Base-by-base conservation (phyloP, 768 basidiomycete species). In the Galerina sulciceps region DNA sequence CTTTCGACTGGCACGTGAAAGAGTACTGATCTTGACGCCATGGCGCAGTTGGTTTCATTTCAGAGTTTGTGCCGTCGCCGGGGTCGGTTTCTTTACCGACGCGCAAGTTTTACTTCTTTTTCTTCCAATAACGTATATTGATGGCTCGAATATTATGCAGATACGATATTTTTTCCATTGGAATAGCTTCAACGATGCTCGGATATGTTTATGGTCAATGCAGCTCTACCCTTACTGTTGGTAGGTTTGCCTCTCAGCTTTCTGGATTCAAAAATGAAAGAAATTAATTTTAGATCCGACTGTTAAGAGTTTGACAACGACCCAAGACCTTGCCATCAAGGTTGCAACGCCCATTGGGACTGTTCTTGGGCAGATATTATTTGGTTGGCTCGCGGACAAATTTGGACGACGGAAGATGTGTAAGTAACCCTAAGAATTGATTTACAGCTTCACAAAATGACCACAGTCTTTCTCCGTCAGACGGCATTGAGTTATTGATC, bases 41-140 rank as follows among this genome's bases (percentile, higher is more conserved):
- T n/a, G 61, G 34, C 52, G 58, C 55, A 90, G 90, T 4, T 90
- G 87, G 86, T 94, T 94, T 77, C 94, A 95, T 67, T 85, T 87
- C 55, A 94, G 92, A 72, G 81, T 88, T 60, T 85, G 84, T 65
- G 61, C 84, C 54, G 83, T 84, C 37, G 77, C 91, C 2, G 92
- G 94, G 64, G 89, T 89, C 13, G 94, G 94, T 20, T 95, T 96
- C 82, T 95, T 94, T 79, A 94, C 94, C 46, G 93, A 91, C 75
- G 86, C 88, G 84, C 86, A 64, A 65, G 83, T 73, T 20, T 53
- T 45, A n/a, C n/a, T n/a, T n/a, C n/a, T 18, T 42, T 48, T 26
- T 45, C 43, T 45, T 15, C 20, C 18, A 41, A 49, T 14, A 8
- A 23, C 18, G 18, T 18, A 22, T 8, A 55, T 10, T 57, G 18